phyloP scores from a whole-genome alignment of 306 rosid species.

The Lotus japonicus region DNA sequence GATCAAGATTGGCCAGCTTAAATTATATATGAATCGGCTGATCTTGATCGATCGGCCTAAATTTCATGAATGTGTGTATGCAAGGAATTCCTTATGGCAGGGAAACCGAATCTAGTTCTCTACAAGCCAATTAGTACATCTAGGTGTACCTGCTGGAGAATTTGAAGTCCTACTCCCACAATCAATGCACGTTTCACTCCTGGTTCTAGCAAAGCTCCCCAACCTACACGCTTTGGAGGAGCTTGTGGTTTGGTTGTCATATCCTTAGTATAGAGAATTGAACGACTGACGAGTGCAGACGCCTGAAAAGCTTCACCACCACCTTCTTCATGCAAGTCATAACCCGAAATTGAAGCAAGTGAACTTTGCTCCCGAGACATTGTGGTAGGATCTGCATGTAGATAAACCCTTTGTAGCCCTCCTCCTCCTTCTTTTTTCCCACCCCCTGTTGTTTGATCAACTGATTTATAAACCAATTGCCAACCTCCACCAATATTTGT shows the following conservation, averaged over 20 bases:
- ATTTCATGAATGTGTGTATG: too few species aligned
- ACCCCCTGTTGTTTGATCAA: constrained; percentile 30
- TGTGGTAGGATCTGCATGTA: constrained; percentile 54
- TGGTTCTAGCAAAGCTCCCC: constrained; percentile 64
- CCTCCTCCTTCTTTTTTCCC: constrained; percentile 52
- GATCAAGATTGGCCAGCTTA: too few species aligned
- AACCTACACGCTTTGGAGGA: constrained; percentile 37
- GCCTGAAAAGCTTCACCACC: constrained; percentile 53
- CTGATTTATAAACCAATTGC: constrained; percentile 75
- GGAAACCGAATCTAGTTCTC: too few species aligned
- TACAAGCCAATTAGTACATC: too few species aligned
- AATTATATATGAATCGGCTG: too few species aligned
- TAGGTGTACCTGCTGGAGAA: constrained; percentile 81
- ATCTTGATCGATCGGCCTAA: too few species aligned
- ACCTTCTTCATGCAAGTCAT: constrained; percentile 43
- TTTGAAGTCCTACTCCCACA: constrained; percentile 87
- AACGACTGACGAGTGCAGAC: constrained; percentile 69
- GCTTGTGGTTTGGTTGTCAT: constrained; percentile 33
- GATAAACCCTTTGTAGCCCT: constrained; percentile 64
- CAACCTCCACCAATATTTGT: constrained; percentile 93
- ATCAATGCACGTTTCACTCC: constrained; percentile 81
- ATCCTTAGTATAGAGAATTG: constrained; percentile 44
- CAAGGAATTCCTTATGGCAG: too few species aligned
- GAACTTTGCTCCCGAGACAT: constrained; percentile 43
- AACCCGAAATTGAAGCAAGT: constrained; percentile 44